These are phyloP conservation scores for Pseudognaphalium luteoalbum DNA, from an alignment of 129 eudicot species.

Conservation along the genomic window DNA sequence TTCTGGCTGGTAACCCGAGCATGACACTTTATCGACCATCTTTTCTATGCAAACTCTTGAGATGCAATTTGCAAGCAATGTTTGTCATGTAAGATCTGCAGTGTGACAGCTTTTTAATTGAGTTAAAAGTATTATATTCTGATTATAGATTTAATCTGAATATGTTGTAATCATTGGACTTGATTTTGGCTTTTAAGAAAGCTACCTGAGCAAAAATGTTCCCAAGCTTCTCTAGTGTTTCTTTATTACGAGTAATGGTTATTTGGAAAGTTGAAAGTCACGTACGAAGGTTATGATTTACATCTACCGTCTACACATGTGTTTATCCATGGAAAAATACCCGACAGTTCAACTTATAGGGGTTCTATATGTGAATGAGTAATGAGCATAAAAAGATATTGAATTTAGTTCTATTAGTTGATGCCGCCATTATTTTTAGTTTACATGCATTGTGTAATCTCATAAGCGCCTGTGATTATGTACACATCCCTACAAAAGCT, in stretches of 20 bases:
- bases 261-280: not conserved
- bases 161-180: constrained; percentile 22
- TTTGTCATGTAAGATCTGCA: constrained; percentile 21
- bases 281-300: not conserved
- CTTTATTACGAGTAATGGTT: not conserved
- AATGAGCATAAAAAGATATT: too few relatives aligned
- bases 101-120: constrained; percentile 17
- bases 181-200: constrained; percentile 8
- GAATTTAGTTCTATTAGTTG: too few relatives aligned
- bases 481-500: too few relatives aligned
- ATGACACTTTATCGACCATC: constrained; percentile 14
- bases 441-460: too few relatives aligned
- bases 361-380: too few relatives aligned
- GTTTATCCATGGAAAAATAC: not conserved
- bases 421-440: too few relatives aligned
- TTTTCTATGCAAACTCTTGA: constrained; percentile 19
- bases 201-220: constrained; percentile 4
- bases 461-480: too few relatives aligned
- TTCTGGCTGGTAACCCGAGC: constrained; percentile 31
- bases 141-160: constrained; percentile 9
- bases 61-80: constrained; percentile 31
- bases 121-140: not conserved
- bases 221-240: not conserved
- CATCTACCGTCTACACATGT: not conserved
- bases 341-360: not conserved